Conservation (phyloP, 2,329 filamentous ascomycete genomes). For the Ceratocystis smalleyi region DNA sequence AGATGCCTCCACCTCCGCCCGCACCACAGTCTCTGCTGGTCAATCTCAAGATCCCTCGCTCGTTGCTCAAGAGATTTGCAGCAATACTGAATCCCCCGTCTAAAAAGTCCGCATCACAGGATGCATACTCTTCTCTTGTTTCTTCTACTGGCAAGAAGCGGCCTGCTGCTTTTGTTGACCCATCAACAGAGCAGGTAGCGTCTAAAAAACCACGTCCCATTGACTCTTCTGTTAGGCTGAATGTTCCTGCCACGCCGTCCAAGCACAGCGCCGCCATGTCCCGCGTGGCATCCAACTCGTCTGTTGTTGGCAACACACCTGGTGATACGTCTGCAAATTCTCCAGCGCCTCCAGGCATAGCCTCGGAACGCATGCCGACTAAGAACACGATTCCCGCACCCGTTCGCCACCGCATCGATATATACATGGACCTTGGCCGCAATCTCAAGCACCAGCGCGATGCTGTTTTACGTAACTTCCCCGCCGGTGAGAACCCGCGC, state of each 20-base stretch:
- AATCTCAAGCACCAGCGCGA: slow-evolving; percentile 42
- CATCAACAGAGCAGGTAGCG: slow-evolving; percentile 13
- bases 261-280: slow-evolving; percentile 9
- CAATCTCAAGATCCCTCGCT: slow-evolving; percentile 1
- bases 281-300: slow-evolving; percentile 14
- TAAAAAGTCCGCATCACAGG: slow-evolving; percentile 20
- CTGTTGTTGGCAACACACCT: slow-evolving; percentile 6
- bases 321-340: slow-evolving; percentile 7
- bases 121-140: not conserved
- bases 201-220: slow-evolving; percentile 14
- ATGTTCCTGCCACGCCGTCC: slow-evolving; percentile 13
- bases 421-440: slow-evolving; percentile 29
- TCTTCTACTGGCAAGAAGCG: slow-evolving; percentile 12
- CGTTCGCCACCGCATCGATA: slow-evolving; percentile 19
- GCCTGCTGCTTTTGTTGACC: slow-evolving; percentile 11
- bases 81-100: slow-evolving; percentile 8
- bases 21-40: slow-evolving; percentile 6
- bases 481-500: slow-evolving; percentile 19
- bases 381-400: not conserved
- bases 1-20: slow-evolving; percentile 4
- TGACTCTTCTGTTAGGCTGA: slow-evolving; percentile 10
- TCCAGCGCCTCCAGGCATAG: not conserved
- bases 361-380: not conserved
- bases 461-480: slow-evolving; percentile 24
- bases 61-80: slow-evolving; percentile 7